Conservation (phyloP, 306 rosid genomes). For the Inga leiocalycina region DNA sequence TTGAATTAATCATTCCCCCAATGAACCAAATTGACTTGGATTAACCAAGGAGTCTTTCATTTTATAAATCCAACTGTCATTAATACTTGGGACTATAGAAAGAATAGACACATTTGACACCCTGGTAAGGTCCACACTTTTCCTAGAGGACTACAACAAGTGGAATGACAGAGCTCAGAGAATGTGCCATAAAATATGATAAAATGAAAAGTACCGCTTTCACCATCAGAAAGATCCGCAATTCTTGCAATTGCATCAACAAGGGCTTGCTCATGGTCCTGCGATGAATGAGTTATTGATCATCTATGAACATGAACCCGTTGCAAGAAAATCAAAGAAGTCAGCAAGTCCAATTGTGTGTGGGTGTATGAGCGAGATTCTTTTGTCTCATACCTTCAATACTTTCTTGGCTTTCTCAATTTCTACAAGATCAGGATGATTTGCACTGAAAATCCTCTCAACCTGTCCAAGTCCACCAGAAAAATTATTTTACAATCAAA, state of each 20-base stretch:
- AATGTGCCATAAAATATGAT: constrained; percentile 8
- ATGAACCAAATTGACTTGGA: too few relatives aligned
- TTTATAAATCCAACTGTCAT: neutral
- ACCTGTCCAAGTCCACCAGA: constrained; percentile 55
- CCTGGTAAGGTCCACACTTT: neutral
- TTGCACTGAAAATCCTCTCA: constrained; percentile 85
- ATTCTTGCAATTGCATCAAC: constrained; percentile 83
- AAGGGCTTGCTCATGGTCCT: constrained; percentile 96
- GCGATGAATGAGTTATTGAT: constrained; percentile 33
- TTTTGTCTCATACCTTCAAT: constrained; percentile 61
- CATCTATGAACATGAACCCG: neutral
- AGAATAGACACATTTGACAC: neutral
- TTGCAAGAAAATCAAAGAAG: constrained; percentile 11
- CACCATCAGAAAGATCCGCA: constrained; percentile 76
- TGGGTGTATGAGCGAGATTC: neutral
- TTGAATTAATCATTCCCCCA: too few relatives aligned
- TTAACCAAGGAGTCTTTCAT: neutral
- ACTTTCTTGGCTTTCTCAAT: constrained; percentile 88
- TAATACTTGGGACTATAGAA: neutral
- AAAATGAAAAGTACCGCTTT: constrained; percentile 66
- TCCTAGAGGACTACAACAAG: constrained; percentile 12
- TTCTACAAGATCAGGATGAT: constrained; percentile 85
- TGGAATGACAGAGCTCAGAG: constrained; percentile 11
- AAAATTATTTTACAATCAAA: constrained; percentile 1
- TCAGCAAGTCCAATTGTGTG: neutral